These are phyloP conservation scores for Saturnispora zaruensis DNA, from an alignment of 805 yeast genomes.

Conservation along the genomic window DNA sequence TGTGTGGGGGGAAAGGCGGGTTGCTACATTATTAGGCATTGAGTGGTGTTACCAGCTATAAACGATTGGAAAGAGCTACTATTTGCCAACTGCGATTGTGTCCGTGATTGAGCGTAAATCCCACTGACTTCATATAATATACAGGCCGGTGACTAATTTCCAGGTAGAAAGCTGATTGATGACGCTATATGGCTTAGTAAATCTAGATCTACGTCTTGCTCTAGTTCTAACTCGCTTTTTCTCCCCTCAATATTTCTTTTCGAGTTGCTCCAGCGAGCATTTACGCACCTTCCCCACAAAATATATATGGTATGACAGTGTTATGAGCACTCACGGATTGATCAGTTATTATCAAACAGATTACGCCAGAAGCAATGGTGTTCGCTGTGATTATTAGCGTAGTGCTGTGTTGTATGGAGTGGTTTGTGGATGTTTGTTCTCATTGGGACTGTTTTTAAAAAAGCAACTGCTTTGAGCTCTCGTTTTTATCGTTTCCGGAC, in stretches of 20 bases:
- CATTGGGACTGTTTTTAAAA: neutral
- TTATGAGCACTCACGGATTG: neutral
- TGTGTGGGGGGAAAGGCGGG: neutral
- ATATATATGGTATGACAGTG: neutral
- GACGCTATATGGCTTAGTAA: too few species aligned
- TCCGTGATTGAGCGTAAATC: too few species aligned
- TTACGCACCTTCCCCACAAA: neutral
- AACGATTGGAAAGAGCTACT: too few species aligned
- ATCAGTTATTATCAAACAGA: neutral
- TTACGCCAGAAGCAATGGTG: neutral
- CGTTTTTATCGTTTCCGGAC: neutral
- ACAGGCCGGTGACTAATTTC: too few species aligned
- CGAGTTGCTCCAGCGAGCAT: neutral
- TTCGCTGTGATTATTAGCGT: neutral
- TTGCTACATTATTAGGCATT: neutral
- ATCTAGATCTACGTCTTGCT: too few species aligned
- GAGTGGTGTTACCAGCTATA: neutral
- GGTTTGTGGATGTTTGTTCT: neutral
- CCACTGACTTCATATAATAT: too few species aligned
- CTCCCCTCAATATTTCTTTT: neutral
- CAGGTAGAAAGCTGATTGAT: too few species aligned
- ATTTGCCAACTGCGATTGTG: too few species aligned
- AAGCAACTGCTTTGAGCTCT: neutral
- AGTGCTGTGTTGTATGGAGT: neutral
- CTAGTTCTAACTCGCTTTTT: too few species aligned